A percentile compares a stretch with the other conserved stretches of the same genome.
Evolutionary conservation across 106 monocot genomes (phyloP).

Genomic region (Dendrobium nobile): DNA sequence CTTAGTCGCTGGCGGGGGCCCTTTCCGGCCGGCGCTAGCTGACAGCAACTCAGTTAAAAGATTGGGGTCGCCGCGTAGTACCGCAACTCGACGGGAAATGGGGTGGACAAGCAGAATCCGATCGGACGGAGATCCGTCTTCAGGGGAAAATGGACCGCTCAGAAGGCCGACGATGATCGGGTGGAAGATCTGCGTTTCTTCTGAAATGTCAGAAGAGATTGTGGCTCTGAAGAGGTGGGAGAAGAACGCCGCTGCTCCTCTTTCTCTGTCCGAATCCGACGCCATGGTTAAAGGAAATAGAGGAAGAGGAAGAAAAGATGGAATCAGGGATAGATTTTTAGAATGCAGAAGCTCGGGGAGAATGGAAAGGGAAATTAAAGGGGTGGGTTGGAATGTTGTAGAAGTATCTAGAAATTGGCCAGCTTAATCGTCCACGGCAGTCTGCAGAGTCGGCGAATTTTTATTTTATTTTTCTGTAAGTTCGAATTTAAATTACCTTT

Average conservation of each 20-base stretch:
- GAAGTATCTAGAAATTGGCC: background rate
- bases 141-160: background rate
- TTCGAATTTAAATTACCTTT: background rate
- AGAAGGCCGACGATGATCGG: constrained; percentile 11
- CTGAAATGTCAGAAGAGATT: background rate
- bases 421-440: background rate
- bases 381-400: background rate
- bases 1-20: constrained; percentile 53
- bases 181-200: background rate
- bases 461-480: background rate
- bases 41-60: constrained; percentile 20
- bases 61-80: constrained; percentile 18
- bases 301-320: background rate
- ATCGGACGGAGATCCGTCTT: constrained; percentile 11
- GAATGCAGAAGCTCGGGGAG: background rate
- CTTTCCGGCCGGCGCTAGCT: constrained; percentile 5
- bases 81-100: constrained; percentile 20
- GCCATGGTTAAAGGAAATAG: background rate
- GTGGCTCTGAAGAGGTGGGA: constrained; percentile 4
- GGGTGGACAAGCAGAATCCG: constrained; percentile 44
- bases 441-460: background rate
- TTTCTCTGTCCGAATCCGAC: background rate
- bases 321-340: background rate
- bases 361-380: background rate
- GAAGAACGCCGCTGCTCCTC: constrained; percentile 8